These are phyloP conservation scores for Rhododendron kiyosumense DNA, from an alignment of 148 eudicot genomes.

Conservation along the genomic window DNA sequence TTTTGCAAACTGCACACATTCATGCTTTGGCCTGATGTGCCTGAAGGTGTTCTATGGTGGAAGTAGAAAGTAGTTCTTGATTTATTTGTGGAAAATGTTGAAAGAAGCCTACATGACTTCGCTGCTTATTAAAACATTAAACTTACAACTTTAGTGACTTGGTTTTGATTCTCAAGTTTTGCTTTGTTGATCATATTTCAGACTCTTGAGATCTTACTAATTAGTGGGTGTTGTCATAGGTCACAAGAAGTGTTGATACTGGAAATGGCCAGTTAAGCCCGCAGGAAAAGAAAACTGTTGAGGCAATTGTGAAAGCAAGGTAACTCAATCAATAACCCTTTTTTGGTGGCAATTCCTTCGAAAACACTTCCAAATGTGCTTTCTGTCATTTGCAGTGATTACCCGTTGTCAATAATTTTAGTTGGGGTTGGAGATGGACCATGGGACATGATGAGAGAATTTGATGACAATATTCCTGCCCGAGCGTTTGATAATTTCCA, in stretches of 20 bases:
- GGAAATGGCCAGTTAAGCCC: slow-evolving; percentile 40
- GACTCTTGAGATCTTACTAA: neutral
- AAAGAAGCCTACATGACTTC: neutral
- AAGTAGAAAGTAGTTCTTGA: neutral
- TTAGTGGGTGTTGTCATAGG: slow-evolving; percentile 21
- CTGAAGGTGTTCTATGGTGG: neutral
- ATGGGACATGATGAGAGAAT: slow-evolving; percentile 63
- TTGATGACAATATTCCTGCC: slow-evolving; percentile 55
- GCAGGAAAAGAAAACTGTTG: slow-evolving; percentile 45
- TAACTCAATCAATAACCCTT: slow-evolving; percentile 11
- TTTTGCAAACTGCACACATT: neutral
- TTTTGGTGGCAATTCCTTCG: neutral
- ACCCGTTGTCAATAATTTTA: slow-evolving; percentile 46
- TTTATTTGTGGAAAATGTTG: neutral
- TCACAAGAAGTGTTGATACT: slow-evolving; percentile 58
- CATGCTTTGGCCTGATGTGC: neutral
- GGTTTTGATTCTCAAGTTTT: neutral
- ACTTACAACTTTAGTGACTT: neutral
- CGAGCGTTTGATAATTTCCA: slow-evolving; percentile 61
- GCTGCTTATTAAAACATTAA: neutral
- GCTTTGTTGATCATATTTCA: slow-evolving; percentile 1
- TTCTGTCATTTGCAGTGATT: slow-evolving; percentile 28
- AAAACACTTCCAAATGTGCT: neutral
- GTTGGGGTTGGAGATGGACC: slow-evolving; percentile 66
- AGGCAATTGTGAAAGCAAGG: slow-evolving; percentile 63